Conservation (phyloP, 2,329 filamentous ascomycete species). For the Pseudogymnoascus sp. region DNA sequence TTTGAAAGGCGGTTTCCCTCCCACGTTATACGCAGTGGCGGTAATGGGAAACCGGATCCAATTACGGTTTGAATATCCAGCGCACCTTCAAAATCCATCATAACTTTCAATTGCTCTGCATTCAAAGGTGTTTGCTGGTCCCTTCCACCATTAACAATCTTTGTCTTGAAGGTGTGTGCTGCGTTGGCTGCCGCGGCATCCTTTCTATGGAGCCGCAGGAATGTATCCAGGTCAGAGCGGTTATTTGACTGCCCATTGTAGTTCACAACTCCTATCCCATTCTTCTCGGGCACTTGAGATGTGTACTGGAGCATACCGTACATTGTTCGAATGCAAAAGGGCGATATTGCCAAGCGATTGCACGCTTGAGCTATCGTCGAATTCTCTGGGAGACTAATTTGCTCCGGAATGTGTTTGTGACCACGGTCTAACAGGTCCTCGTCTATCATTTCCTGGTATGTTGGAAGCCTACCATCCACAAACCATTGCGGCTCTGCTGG, state of each 20-base stretch:
- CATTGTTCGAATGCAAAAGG: background rate
- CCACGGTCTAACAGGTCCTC: background rate
- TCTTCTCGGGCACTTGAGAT: background rate
- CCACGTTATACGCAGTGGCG: constrained; percentile 46
- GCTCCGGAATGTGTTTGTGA: background rate
- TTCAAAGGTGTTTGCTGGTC: background rate
- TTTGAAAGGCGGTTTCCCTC: constrained; percentile 45
- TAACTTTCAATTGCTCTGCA: constrained; percentile 17
- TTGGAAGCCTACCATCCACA: background rate
- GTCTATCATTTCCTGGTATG: background rate
- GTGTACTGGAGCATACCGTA: background rate
- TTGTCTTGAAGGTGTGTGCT: background rate
- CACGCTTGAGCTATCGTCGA: background rate
- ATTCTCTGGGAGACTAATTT: background rate
- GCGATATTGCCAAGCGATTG: background rate
- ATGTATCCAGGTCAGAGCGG: background rate
- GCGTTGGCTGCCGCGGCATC: background rate
- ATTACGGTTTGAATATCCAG: constrained; percentile 48
- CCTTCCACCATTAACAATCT: background rate
- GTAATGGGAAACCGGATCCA: constrained; percentile 45
- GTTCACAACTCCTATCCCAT: background rate
- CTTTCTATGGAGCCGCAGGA: background rate
- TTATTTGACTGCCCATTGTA: background rate
- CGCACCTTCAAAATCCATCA: constrained; percentile 40
- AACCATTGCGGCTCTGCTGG: background rate